Conservation (phyloP, 371 early-diverging fungal genomes). For the Mortierella sp. region DNA sequence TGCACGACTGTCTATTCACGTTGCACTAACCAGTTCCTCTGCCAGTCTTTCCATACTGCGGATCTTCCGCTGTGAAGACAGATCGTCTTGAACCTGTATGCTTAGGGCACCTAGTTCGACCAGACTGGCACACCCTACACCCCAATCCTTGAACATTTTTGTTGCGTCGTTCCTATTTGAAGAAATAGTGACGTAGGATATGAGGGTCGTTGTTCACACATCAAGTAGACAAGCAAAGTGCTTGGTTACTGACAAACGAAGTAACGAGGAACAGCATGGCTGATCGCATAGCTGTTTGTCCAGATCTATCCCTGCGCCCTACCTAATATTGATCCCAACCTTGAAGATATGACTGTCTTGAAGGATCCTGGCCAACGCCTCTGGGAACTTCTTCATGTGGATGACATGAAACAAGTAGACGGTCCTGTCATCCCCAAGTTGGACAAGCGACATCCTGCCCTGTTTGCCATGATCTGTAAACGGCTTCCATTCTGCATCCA, state of each 20-base stretch:
- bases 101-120: constrained; percentile 63
- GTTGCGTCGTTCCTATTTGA: constrained; percentile 62
- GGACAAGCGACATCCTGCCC: constrained; percentile 65
- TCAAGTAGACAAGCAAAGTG: not conserved
- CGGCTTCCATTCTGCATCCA: constrained; percentile 74
- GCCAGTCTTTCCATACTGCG: constrained; percentile 62
- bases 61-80: constrained; percentile 35
- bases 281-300: no score
- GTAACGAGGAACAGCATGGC: no score
- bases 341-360: constrained; percentile 61
- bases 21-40: constrained; percentile 62
- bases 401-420: constrained; percentile 66
- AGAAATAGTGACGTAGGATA: no score
- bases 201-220: no score
- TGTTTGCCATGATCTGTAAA: constrained; percentile 50
- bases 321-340: constrained; percentile 68
- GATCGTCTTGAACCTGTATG: constrained; percentile 43
- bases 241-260: no score
- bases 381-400: constrained; percentile 65
- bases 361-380: constrained; percentile 59
- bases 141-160: constrained; percentile 67
- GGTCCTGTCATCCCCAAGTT: constrained; percentile 64
- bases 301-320: not conserved
- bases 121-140: constrained; percentile 65
- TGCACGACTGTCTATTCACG: not conserved